A percentile compares a stretch with the other conserved stretches of the same genome.
Evolutionary conservation across 2,329 filamentous ascomycete species (phyloP).

Genomic region (Thermochaetoides dissita): DNA sequence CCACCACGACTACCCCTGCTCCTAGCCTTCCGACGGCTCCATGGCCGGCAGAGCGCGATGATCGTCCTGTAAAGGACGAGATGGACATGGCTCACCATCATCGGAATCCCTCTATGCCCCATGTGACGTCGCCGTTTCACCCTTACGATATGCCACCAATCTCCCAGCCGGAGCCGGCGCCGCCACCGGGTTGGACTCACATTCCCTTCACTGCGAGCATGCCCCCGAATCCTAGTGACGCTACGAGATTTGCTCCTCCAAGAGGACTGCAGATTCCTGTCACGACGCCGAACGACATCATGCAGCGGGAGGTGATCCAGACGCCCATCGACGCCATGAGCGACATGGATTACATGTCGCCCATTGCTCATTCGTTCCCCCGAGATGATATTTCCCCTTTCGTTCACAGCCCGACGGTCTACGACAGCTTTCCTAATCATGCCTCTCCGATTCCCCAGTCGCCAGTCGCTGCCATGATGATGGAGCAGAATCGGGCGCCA

Average conservation of each 20-base stretch:
- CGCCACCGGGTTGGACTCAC: slow-evolving; percentile 31
- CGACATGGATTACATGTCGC: slow-evolving; percentile 46
- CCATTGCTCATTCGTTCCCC: slow-evolving; percentile 39
- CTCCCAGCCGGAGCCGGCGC: slow-evolving; percentile 33
- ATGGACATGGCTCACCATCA: slow-evolving; percentile 10
- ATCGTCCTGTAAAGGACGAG: slow-evolving; percentile 19
- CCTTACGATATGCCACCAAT: slow-evolving; percentile 39
- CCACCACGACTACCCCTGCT: slow-evolving; percentile 19
- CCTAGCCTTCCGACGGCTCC: slow-evolving; percentile 24
- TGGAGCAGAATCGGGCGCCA: slow-evolving; percentile 40
- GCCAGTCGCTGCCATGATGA: slow-evolving; percentile 39
- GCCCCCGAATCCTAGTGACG: slow-evolving; percentile 24
- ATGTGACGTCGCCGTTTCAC: slow-evolving; percentile 23
- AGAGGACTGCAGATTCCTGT: slow-evolving; percentile 21
- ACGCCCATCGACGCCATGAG: slow-evolving; percentile 46
- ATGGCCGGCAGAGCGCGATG: slow-evolving; percentile 22
- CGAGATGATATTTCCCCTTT: slow-evolving; percentile 34
- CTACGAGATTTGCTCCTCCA: slow-evolving; percentile 31
- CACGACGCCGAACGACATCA: slow-evolving; percentile 29
- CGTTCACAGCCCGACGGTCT: slow-evolving; percentile 40
- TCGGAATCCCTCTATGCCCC: slow-evolving; percentile 29
- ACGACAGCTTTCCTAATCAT: slow-evolving; percentile 40
- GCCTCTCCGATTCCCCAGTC: slow-evolving; percentile 42
- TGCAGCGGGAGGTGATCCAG: slow-evolving; percentile 36
- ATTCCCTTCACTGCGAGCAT: slow-evolving; percentile 33